Evolutionary conservation across 768 basidiomycete species (phyloP).

Genomic region (Calocybe gangraenosa): DNA sequence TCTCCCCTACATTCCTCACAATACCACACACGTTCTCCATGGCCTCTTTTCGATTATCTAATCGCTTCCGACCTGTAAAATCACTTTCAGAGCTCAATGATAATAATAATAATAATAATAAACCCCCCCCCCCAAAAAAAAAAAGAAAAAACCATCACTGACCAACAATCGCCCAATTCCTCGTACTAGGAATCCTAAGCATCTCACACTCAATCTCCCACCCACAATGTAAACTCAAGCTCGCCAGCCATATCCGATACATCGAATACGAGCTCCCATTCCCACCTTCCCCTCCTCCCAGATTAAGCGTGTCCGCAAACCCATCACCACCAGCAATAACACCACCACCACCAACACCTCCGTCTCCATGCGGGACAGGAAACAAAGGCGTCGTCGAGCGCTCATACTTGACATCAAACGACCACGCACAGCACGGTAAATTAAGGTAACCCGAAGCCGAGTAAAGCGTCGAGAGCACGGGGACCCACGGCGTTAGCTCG

Average conservation of each 20-base stretch:
- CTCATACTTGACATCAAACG: slow-evolving; percentile 65
- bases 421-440: slow-evolving; percentile 92
- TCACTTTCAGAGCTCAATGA: background rate
- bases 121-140: background rate
- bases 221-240: slow-evolving; percentile 66
- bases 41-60: slow-evolving; percentile 25
- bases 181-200: slow-evolving; percentile 87
- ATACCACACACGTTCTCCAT: slow-evolving; percentile 47
- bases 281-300: slow-evolving; percentile 56
- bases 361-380: slow-evolving; percentile 21
- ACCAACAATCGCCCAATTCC: slow-evolving; percentile 93
- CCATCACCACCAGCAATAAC: too few relatives aligned
- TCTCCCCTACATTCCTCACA: slow-evolving; percentile 46
- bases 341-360: too few relatives aligned
- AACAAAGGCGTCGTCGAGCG: slow-evolving; percentile 37
- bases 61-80: slow-evolving; percentile 24
- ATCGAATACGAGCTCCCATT: slow-evolving; percentile 68
- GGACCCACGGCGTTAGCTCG: slow-evolving; percentile 93
- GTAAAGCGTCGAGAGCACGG: slow-evolving; percentile 67
- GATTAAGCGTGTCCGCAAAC: slow-evolving; percentile 41
- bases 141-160: slow-evolving; percentile 20
- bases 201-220: slow-evolving; percentile 87
- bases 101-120: too few relatives aligned
- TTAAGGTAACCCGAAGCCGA: slow-evolving; percentile 65
- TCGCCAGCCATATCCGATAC: slow-evolving; percentile 87